A percentile compares a stretch with the other conserved stretches of the same genome.
These are phyloP conservation scores for Lactarius sp. DNA, from an alignment of 768 basidiomycete species.

Conservation along the genomic window DNA sequence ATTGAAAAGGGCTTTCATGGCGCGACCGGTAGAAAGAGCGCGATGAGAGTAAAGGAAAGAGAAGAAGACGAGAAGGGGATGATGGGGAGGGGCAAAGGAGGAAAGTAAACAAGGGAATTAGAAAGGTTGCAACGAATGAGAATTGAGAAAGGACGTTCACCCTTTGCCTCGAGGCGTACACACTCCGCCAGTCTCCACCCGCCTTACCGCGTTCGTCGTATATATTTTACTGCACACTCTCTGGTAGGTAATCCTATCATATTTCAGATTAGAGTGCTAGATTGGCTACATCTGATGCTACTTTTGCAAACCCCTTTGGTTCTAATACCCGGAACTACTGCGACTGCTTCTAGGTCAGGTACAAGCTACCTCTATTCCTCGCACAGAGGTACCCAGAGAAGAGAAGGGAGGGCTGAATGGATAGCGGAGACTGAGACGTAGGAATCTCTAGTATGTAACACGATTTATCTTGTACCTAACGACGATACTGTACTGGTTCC, in stretches of 20 bases:
- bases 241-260: constrained; percentile 37
- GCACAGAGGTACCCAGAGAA: no score
- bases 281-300: constrained; percentile 46
- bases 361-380: constrained; percentile 52
- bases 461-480: not conserved
- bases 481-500: not conserved
- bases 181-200: constrained; percentile 34
- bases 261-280: constrained; percentile 63
- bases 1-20: constrained; percentile 83
- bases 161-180: constrained; percentile 21
- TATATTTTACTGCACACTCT: constrained; percentile 42
- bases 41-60: constrained; percentile 8
- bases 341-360: constrained; percentile 33
- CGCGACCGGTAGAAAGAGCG: constrained; percentile 6
- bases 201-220: constrained; percentile 56
- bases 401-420: constrained; percentile 45
- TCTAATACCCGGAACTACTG: constrained; percentile 56
- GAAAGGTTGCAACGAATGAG: constrained; percentile 12
- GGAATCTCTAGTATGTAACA: constrained; percentile 7
- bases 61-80: constrained; percentile 21
- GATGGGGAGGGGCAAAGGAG: constrained; percentile 5
- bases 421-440: constrained; percentile 59
- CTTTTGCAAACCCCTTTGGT: constrained; percentile 58
- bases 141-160: constrained; percentile 10
- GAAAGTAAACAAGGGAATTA: constrained; percentile 21